Evolutionary conservation across 176 grass and related monocot genomes (phyloP).

Genomic region (Poa annua): DNA sequence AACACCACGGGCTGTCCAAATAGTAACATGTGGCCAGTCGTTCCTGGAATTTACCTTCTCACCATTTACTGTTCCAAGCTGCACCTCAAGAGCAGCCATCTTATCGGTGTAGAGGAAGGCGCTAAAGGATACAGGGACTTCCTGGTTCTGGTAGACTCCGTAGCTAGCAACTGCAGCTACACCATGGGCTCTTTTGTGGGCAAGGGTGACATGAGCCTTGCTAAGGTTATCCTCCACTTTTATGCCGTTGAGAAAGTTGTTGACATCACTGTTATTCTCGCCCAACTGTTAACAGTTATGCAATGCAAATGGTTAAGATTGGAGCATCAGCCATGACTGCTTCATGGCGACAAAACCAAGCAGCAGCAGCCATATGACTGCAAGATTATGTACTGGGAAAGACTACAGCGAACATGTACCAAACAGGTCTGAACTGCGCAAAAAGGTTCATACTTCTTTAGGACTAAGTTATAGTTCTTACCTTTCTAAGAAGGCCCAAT

Average conservation of each 20-base stretch:
- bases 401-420: slow-evolving; percentile 8
- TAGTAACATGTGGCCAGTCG: slow-evolving; percentile 81
- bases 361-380: neutral
- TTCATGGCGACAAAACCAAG: neutral
- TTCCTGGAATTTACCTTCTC: slow-evolving; percentile 76
- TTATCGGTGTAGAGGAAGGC: slow-evolving; percentile 73
- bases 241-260: slow-evolving; percentile 53
- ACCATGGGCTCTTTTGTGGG: slow-evolving; percentile 90
- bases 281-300: slow-evolving; percentile 59
- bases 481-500: slow-evolving; percentile 63
- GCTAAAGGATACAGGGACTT: slow-evolving; percentile 61
- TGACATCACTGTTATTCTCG: slow-evolving; percentile 44
- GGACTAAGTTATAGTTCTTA: slow-evolving; percentile 45
- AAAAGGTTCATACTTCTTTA: neutral
- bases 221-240: slow-evolving; percentile 66
- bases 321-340: neutral
- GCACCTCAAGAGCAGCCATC: slow-evolving; percentile 65
- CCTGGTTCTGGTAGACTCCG: slow-evolving; percentile 67
- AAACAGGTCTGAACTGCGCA: neutral
- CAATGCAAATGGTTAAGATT: slow-evolving; percentile 18
- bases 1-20: slow-evolving; percentile 78
- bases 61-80: slow-evolving; percentile 63
- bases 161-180: slow-evolving; percentile 82
- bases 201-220: slow-evolving; percentile 84
- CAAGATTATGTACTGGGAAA: neutral